Evolutionary conservation across 2,329 filamentous ascomycete species (phyloP), one percentile per base, ranked within the genome.

Genomic region (Malbranchea cinnamomea): DNA sequence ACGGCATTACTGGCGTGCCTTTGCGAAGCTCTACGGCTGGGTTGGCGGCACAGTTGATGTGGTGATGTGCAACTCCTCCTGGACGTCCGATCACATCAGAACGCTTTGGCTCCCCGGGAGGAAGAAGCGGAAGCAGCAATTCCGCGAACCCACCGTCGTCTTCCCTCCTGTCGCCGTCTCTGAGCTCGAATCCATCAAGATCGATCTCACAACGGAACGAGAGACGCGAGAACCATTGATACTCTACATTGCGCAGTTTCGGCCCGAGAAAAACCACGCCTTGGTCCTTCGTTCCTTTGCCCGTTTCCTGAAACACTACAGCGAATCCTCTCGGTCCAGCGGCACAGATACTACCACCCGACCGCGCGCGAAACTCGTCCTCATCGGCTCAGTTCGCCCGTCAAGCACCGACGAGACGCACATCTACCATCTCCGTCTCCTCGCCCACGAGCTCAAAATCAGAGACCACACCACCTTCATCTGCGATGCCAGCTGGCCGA

Each of bases 51-150:
- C 78, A 10, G 71, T 94, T 25, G 85, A 98, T 48, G 71, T 93
- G 0, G 87, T 95, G 41, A 93, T 95, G 82, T 93, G 89, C 35
- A 98, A 98, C 56, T 93, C 83, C 4, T 81, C 71, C 35, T 98
- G 89, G 89, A 98, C 89, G 0, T 78, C 89, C 41, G 67, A 59
- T 2, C 84, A 95, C 48, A 78, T 95, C 41, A 68, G 74, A 38
- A 67, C 69, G 5, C 65, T 95, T 5, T 95, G 87, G 87, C 76
- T 74, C 1, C 67, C 62, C 3, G 39, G 44, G 6, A 54, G 54
- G 18, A 49, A 50, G 32, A 36, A 42, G 31, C 31, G 60, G 59
- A 45, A 63, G 65, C 43, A 55, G 47, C 26, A 57, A 59, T 35
- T 56, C 58, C 37, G 46, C 48, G 31, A 62, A 47, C 45, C 50